Evolutionary conservation across 495 filamentous ascomycete genomes (phyloP), one percentile per base, ranked within the genome.

Genomic region (Hypoxylon rickii): DNA sequence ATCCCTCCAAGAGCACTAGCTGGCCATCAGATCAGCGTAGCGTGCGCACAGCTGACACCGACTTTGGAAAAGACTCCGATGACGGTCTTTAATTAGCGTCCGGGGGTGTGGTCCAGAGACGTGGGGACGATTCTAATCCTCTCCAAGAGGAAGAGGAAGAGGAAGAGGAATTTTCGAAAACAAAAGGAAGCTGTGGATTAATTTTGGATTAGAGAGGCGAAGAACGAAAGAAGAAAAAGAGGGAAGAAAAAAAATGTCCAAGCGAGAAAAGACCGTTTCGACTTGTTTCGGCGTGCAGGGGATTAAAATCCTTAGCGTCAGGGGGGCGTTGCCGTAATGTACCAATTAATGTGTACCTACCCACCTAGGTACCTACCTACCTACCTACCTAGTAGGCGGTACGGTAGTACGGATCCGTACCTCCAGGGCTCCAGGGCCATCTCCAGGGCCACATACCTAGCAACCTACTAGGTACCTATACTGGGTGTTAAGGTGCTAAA

Each of bases 31-130:
- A 63, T 63, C 59, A 51, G 48, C 59, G 44, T 18, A 55, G 34
- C 45, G 44, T 40, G 29, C 37, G 42, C 47, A 52, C 33, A 56
- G 52, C 52, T 57, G 52, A 57, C 58, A 52, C 58, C 41, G 42
- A 56, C 51, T 55, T 55, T 41, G 53, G 59, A 53, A 63, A 63
- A 63, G 44, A 48, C 60, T 64, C 60, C 60, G 60, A 64, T 55
- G 55, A 55, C 60, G 55, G 55, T 64, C 60, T 64, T 64, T 59
- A 59, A 64, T 64, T 64, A 64, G 55, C 50, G 55, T 53, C 55
- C 51, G 60, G 47, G 32, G 32, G n/a, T 13, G 12, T 54, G 53
- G 10, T 15, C 42, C 10, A 46, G 44, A 54, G 34, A 34, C 59
- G 59, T 58, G 49, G 55, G 42, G 50, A 50, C 55, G 34, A 36